Evolutionary conservation across 805 yeast genomes (phyloP), one percentile per base, ranked within the genome.

Genomic region (Lipomyces oligophaga): DNA sequence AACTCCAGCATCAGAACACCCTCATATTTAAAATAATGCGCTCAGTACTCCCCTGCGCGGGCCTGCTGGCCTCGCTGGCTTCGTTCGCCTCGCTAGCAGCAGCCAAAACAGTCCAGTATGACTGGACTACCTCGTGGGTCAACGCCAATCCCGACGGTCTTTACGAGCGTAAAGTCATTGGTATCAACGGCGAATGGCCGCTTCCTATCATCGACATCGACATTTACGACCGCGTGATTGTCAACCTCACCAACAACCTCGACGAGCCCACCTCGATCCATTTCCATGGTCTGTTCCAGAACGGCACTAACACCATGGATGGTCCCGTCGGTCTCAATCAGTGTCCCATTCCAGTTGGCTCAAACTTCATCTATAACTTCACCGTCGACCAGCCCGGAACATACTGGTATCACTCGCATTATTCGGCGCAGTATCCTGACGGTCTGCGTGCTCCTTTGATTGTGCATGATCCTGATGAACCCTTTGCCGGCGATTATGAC

Each of bases 321-420:
- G 98, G 98, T 49, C 94, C 96, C 13, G 84, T 83, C 60, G 72
- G 78, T 77, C 73, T 90, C 37, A 79, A 85, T 28, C 97, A 90
- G 68, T 93, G 97, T 75, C 95, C 96, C 24, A 81, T 87, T 56
- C 80, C 85, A n/a, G 83, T 94, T 4, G 84, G 84, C 44, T 76
- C 77, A 51, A 75, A 84, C 16, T 72, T 78, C 68, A 67, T 81
- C 54, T 93, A 93, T 74, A 88, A 90, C 72, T 93, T 93, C 68
- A 83, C 96, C 22, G 86, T 88, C 51, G 77, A 77, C 40, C 96
- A 93, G 68, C 79, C 74, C 47, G 98, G 98, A 61, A 77, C 95
- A 16, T 93, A 74, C 74, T 93, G 98, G 98, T 93, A 90, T 74
- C 98, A 93, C 68, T 86, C 97, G 25, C 98, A 93, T 70, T 79